phyloP scores from a whole-genome alignment of 192 early-diverging fungal species.

The Linnemannia exigua region DNA sequence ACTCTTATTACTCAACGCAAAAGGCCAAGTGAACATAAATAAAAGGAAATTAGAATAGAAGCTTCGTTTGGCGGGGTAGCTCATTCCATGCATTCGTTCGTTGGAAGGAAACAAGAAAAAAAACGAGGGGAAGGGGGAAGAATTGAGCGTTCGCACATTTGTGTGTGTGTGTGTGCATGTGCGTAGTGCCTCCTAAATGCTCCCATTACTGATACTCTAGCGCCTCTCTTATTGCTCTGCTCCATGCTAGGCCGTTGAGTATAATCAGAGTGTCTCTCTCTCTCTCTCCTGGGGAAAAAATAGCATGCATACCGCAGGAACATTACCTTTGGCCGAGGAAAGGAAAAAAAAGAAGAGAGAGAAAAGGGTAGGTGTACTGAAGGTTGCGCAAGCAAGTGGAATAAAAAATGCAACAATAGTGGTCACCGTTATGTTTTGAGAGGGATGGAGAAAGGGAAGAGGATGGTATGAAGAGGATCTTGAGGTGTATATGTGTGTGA shows the following conservation, averaged over 20 bases:
- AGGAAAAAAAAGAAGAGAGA: neutral
- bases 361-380: neutral
- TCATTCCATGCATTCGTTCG: too few relatives aligned
- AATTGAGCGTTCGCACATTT: too few relatives aligned
- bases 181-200: neutral
- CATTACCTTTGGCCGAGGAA: neutral
- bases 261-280: neutral
- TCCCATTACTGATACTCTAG: neutral
- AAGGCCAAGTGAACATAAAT: too few relatives aligned
- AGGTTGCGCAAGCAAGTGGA: neutral
- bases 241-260: neutral
- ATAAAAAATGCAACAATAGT: neutral
- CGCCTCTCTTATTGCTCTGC: neutral
- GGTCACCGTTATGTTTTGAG: neutral
- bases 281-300: neutral
- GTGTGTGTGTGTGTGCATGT: neutral
- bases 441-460: neutral
- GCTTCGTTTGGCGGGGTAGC: too few relatives aligned
- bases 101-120: neutral
- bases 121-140: too few relatives aligned
- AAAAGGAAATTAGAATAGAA: too few relatives aligned
- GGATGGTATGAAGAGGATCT: neutral
- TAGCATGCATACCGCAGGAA: conserved; percentile 3
- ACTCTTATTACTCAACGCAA: too few relatives aligned
- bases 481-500: neutral